Base-by-base conservation (phyloP, 106 monocot species). In the Dendrobium chrysotoxum region DNA sequence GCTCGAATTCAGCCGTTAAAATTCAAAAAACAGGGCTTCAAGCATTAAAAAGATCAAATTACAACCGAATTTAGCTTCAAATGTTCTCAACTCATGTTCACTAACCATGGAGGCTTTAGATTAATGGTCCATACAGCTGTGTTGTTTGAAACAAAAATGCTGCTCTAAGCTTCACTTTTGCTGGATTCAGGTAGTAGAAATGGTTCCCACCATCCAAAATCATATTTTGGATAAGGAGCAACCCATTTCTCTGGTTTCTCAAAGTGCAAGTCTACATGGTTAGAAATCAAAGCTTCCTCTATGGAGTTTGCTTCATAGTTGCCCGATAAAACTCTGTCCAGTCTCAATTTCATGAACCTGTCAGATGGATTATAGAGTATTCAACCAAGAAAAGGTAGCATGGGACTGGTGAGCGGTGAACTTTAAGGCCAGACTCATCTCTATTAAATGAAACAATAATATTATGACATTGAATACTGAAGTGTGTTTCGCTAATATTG, bases 281-380 rank as follows among this genome's bases (percentile, higher is more conserved):
- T 88, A 53, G 46, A 88, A 78, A 88, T 92, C 83, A 98, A 80
- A 54, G 94, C 94, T 83, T 94, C 92, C 40, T 87, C 86, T 16
- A 83, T 50, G 35, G 77, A 79, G 44, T 84, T 88, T 23, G 91
- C 89, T 76, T 98, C 95, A 74, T 92, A 98, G 80, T 79, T 89
- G 6, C 88, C 90, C 18, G 84, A 57, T 61, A 98, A 80, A 78
- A 98, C 98, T 85, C 98, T 86, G 77, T 98, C 98, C 17, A 98
- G 81, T 53, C 98, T 91, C 84, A 98, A 74, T 84, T 98, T 98
- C 98, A 95, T 95, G 84, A 98, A 98, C 88, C 98, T 98, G 88
- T 13, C 20, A 94, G 81, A 47, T 31, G n/a, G 26, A 25, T 65
- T 65, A 26, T 65, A n/a, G n/a, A 61, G 50, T 13, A 13, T 50